Conservation (phyloP, 495 filamentous ascomycete genomes). For the Penicillium psychrofluorescens region DNA sequence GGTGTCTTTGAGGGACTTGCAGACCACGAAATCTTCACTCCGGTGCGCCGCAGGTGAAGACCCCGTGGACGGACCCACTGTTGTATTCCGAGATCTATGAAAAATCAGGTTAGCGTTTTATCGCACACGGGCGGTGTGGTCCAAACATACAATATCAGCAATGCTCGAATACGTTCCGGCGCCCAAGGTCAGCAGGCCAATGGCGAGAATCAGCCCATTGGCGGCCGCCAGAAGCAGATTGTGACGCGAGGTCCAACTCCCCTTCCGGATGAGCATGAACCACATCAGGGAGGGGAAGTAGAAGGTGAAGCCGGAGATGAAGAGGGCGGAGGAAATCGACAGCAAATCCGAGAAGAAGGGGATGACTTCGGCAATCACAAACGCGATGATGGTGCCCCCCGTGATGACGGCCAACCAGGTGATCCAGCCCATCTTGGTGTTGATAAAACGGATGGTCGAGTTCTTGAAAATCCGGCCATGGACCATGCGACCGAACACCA, state of each 20-base stretch:
- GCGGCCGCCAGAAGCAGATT: slow-evolving; percentile 14
- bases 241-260: slow-evolving; percentile 28
- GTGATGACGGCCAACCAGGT: slow-evolving; percentile 51
- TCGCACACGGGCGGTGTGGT: not conserved
- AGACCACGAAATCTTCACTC: slow-evolving; percentile 2
- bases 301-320: slow-evolving; percentile 25
- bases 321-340: slow-evolving; percentile 44
- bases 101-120: slow-evolving; percentile 3
- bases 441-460: slow-evolving; percentile 49
- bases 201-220: slow-evolving; percentile 18
- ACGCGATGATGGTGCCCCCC: slow-evolving; percentile 52
- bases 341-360: slow-evolving; percentile 61
- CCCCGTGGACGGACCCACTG: slow-evolving; percentile 32
- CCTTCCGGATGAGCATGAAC: slow-evolving; percentile 47
- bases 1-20: too few species aligned
- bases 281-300: slow-evolving; percentile 49
- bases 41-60: slow-evolving; percentile 36
- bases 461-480: slow-evolving; percentile 49
- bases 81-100: slow-evolving; percentile 37
- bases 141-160: slow-evolving; percentile 42
- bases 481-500: slow-evolving; percentile 53
- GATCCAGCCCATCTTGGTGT: slow-evolving; percentile 48
- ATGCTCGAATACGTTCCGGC: slow-evolving; percentile 51
- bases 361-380: slow-evolving; percentile 61
- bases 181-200: slow-evolving; percentile 44